Percentiles rank a stretch among this genome's conserved stretches.
Evolutionary conservation across 192 early-diverging fungal species (phyloP).

Genomic region (Backusella mclennaniae): DNA sequence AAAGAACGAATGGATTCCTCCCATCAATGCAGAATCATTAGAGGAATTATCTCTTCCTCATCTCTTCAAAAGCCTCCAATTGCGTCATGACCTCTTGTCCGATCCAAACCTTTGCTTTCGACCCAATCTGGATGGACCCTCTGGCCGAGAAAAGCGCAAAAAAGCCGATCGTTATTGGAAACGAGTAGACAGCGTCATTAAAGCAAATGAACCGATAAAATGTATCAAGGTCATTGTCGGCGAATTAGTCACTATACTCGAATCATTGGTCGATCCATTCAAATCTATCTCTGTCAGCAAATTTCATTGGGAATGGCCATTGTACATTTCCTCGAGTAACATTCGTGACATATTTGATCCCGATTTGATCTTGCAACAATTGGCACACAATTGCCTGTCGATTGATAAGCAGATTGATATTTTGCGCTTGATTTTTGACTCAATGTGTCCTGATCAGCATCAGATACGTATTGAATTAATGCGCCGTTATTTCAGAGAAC

Average conservation of each 20-base stretch:
- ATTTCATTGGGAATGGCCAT: slow-evolving; percentile 28
- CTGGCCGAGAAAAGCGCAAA: slow-evolving; percentile 47
- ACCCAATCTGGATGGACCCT: slow-evolving; percentile 68
- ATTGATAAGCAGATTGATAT: neutral
- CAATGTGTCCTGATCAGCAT: slow-evolving; percentile 5
- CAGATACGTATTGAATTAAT: slow-evolving; percentile 7
- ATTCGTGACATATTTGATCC: slow-evolving; percentile 55
- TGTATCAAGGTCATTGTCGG: neutral
- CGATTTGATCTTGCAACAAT: slow-evolving; percentile 56
- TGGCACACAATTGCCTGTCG: slow-evolving; percentile 63
- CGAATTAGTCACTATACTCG: neutral
- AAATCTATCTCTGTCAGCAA: neutral
- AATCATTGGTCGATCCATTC: neutral
- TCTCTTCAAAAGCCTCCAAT: slow-evolving; percentile 80
- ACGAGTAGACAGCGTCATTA: slow-evolving; percentile 45
- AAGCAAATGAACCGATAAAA: neutral
- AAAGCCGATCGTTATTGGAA: slow-evolving; percentile 73
- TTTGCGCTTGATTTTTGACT: neutral
- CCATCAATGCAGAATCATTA: slow-evolving; percentile 82
- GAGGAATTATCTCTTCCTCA: slow-evolving; percentile 80
- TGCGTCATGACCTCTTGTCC: slow-evolving; percentile 87
- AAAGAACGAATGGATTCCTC: slow-evolving; percentile 41
- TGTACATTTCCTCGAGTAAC: slow-evolving; percentile 15
- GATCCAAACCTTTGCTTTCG: slow-evolving; percentile 90
- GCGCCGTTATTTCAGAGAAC: slow-evolving; percentile 6